A percentile compares a stretch with the other conserved stretches of the same genome.
phyloP scores from a whole-genome alignment of 2,329 filamentous ascomycete genomes.

The Magnaporthiopsis incrustans region DNA sequence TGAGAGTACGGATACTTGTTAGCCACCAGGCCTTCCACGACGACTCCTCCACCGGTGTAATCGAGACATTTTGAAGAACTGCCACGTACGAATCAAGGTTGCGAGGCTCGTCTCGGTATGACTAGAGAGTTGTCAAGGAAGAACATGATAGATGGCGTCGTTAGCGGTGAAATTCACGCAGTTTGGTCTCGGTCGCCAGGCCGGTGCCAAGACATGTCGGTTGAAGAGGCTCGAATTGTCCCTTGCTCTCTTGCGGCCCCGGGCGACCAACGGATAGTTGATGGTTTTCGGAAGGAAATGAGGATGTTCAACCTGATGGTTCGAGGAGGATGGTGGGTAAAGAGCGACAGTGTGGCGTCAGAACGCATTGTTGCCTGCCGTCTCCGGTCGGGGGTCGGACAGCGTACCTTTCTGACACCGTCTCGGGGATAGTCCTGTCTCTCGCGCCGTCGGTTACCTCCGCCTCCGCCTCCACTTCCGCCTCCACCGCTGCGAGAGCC shows the following conservation, averaged over 20 bases:
- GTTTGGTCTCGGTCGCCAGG: slow-evolving; percentile 13
- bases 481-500: slow-evolving; percentile 28
- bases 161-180: slow-evolving; percentile 23
- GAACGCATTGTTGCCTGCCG: not conserved
- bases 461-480: slow-evolving; percentile 14
- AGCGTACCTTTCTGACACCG: slow-evolving; percentile 77
- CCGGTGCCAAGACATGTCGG: slow-evolving; percentile 18
- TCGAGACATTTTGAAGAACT: not conserved
- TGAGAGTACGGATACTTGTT: not conserved
- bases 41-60: slow-evolving; percentile 12
- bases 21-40: not conserved
- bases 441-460: slow-evolving; percentile 22
- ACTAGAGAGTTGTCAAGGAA: slow-evolving; percentile 33
- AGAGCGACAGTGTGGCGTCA: not conserved
- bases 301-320: slow-evolving; percentile 12
- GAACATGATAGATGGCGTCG: slow-evolving; percentile 11
- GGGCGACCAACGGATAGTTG: slow-evolving; percentile 10
- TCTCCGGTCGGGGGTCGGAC: not conserved
- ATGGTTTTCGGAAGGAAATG: not conserved
- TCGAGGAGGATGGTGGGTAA: not conserved
- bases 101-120: slow-evolving; percentile 53
- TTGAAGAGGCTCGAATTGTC: not conserved
- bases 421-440: slow-evolving; percentile 58
- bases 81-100: slow-evolving; percentile 62
- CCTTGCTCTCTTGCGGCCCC: slow-evolving; percentile 6